Evolutionary conservation across 176 grass and related monocot genomes (phyloP).

Genomic region (Musa beccarii): DNA sequence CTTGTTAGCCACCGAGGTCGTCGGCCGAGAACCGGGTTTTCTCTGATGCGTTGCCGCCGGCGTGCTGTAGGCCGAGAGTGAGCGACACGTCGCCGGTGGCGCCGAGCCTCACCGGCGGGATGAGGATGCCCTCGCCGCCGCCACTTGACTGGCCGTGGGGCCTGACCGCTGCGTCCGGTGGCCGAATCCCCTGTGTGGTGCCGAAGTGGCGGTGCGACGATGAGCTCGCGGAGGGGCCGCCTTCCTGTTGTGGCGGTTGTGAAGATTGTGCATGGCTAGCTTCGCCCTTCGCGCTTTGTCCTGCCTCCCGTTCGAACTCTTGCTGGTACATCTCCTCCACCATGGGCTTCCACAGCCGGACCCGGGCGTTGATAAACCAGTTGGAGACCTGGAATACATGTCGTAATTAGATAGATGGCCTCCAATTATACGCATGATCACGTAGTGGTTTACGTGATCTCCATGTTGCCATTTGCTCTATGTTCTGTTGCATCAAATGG

Average conservation of each 20-base stretch:
- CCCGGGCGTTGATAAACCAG: conserved; percentile 99
- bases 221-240: conserved; percentile 38
- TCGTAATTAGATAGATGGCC: too few species aligned
- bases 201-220: conserved; percentile 4
- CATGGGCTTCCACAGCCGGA: conserved; percentile 99
- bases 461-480: too few species aligned
- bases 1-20: conserved; percentile 66
- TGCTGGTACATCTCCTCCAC: conserved; percentile 99
- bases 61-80: conserved; percentile 79
- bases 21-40: conserved; percentile 60
- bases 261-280: conserved; percentile 16
- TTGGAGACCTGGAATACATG: conserved; percentile 60
- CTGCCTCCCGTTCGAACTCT: conserved; percentile 40
- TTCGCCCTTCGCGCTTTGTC: conserved; percentile 21
- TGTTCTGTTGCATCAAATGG: too few species aligned
- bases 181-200: conserved; percentile 16
- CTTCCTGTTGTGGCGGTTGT: conserved; percentile 11
- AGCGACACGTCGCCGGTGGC: conserved; percentile 74
- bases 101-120: conserved; percentile 56
- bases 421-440: too few species aligned
- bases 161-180: background rate
- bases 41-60: conserved; percentile 21
- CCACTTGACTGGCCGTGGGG: conserved; percentile 11
- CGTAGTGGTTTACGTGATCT: too few species aligned
- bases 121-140: conserved; percentile 41